A percentile compares a stretch with the other conserved stretches of the same genome.
These are phyloP conservation scores for Podospora pseudopauciseta DNA, from an alignment of 495 filamentous ascomycete genomes.

Conservation along the genomic window DNA sequence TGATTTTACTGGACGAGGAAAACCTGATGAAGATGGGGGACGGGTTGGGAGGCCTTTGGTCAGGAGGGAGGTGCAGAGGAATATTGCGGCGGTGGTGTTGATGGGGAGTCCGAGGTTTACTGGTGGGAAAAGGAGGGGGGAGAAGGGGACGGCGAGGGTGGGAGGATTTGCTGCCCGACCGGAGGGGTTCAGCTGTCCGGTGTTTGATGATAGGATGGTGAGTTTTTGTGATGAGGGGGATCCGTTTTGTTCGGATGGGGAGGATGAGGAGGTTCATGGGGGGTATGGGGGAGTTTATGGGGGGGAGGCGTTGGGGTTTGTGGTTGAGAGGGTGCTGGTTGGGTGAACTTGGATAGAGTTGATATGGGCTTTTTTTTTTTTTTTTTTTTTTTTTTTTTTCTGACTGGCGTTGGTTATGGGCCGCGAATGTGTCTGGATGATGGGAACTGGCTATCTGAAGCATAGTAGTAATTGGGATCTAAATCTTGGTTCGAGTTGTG, in stretches of 20 bases:
- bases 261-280: constrained; percentile 50
- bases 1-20: background rate
- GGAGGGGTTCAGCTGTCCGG: constrained; percentile 48
- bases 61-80: constrained; percentile 42
- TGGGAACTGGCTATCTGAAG: too few species aligned
- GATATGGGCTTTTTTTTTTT: background rate
- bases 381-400: too few species aligned
- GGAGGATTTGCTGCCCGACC: constrained; percentile 58
- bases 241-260: constrained; percentile 60
- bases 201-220: constrained; percentile 49
- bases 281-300: constrained; percentile 57
- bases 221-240: constrained; percentile 59
- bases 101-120: constrained; percentile 57
- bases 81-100: constrained; percentile 56
- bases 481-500: background rate
- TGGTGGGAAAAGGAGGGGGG: constrained; percentile 44
- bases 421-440: too few species aligned
- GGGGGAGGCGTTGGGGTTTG: constrained; percentile 38
- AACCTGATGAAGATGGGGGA: constrained; percentile 24
- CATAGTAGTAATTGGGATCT: too few species aligned
- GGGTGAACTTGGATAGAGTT: constrained; percentile 6
- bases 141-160: constrained; percentile 48
- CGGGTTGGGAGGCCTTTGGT: constrained; percentile 31
- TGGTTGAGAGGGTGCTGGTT: constrained; percentile 37
- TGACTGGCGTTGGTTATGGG: background rate